Conservation (phyloP, 805 yeast species). For the Clavispora phyllophila region DNA sequence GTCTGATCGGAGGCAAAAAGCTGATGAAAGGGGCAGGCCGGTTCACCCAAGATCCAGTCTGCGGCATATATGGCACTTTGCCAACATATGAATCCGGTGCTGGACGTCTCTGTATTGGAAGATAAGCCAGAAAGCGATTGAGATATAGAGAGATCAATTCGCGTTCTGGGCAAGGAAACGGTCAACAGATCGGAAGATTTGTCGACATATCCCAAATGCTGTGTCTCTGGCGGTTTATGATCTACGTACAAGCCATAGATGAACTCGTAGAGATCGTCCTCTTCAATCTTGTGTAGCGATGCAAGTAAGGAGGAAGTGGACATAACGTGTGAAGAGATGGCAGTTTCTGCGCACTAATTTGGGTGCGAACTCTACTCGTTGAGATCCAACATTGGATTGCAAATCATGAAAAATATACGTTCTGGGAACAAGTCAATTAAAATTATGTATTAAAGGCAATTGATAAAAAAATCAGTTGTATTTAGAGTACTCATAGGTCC, state of each 20-base stretch:
- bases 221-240: conserved; percentile 20
- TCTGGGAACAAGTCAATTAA: no score
- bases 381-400: no score
- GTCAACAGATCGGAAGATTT: conserved; percentile 19
- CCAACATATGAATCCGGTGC: conserved; percentile 69
- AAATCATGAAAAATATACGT: no score
- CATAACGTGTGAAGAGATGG: not conserved
- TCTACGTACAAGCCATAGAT: conserved; percentile 28
- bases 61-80: conserved; percentile 42
- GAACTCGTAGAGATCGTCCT: conserved; percentile 23
- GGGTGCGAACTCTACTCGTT: not conserved
- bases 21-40: conserved; percentile 22
- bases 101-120: conserved; percentile 30
- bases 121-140: conserved; percentile 33
- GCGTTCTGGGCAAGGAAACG: conserved; percentile 17
- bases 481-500: conserved; percentile 15
- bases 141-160: conserved; percentile 23
- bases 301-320: not conserved
- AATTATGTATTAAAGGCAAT: no score
- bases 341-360: not conserved
- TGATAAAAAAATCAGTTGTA: conserved; percentile 8
- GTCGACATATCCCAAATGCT: conserved; percentile 35
- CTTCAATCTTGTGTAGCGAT: not conserved
- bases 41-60: conserved; percentile 46
- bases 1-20: conserved; percentile 12